phyloP scores from a whole-genome alignment of 2,329 filamentous ascomycete species.

The Nothopassalora personata region DNA sequence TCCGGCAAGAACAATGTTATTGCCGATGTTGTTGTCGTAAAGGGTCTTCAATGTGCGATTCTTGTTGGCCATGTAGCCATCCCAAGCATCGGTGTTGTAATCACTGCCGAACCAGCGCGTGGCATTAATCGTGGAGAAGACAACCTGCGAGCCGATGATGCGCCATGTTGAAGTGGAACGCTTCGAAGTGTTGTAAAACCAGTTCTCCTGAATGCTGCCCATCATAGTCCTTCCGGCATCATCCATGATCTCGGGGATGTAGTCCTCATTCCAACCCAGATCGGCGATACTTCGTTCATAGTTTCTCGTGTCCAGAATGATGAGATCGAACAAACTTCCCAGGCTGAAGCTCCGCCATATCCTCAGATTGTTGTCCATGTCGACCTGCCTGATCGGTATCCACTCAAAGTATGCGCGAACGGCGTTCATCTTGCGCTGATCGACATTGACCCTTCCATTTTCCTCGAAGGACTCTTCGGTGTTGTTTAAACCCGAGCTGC shows the following conservation, averaged over 20 bases:
- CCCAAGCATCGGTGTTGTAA: conserved; percentile 52
- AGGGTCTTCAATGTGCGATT: conserved; percentile 64
- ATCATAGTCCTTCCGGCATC: conserved; percentile 28
- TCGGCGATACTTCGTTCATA: conserved; percentile 43
- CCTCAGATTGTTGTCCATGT: conserved; percentile 41
- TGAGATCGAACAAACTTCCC: conserved; percentile 38
- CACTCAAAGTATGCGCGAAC: conserved; percentile 42
- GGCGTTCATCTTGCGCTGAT: conserved; percentile 45
- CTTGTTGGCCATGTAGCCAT: conserved; percentile 62
- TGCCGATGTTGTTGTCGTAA: conserved; percentile 56
- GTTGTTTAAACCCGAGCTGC: conserved; percentile 38
- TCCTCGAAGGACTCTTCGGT: conserved; percentile 39
- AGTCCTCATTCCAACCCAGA: conserved; percentile 23
- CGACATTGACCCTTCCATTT: conserved; percentile 37
- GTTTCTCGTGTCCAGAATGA: conserved; percentile 41
- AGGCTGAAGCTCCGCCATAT: conserved; percentile 41
- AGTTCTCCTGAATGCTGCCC: conserved; percentile 26
- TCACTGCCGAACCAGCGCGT: conserved; percentile 35
- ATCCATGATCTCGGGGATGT: conserved; percentile 24
- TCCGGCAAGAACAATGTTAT: conserved; percentile 66
- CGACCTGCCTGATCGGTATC: conserved; percentile 41
- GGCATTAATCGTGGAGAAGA: conserved; percentile 55
- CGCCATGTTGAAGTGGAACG: conserved; percentile 61
- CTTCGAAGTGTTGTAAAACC: conserved; percentile 49
- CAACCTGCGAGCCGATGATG: conserved; percentile 62